Percentiles rank a stretch among this genome's conserved stretches.
phyloP scores from a whole-genome alignment of 106 monocot species.

The Phalaenopsis equestris region DNA sequence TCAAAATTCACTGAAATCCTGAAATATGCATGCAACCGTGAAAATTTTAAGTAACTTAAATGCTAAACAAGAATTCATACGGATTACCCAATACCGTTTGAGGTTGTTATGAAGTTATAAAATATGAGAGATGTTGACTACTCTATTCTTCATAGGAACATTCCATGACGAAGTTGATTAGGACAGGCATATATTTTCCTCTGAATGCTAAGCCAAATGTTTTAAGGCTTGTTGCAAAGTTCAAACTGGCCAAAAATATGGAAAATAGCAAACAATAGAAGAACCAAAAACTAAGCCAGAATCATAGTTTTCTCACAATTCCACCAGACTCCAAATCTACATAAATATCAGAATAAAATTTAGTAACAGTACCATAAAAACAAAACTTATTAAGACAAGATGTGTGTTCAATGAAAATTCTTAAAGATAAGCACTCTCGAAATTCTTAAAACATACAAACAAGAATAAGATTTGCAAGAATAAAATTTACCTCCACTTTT shows the following conservation, averaged over 20 bases:
- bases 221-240: background rate
- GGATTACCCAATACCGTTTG: background rate
- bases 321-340: background rate
- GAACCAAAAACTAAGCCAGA: background rate
- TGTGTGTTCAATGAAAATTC: background rate
- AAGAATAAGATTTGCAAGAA: background rate
- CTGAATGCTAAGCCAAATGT: background rate
- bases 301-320: background rate
- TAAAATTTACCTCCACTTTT: conserved; percentile 66
- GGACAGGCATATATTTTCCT: background rate
- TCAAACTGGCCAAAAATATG: background rate
- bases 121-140: background rate
- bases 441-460: background rate
- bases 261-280: background rate
- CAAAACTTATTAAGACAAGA: background rate
- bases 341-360: background rate
- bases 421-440: background rate
- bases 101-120: background rate
- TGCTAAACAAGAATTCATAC: too few species aligned
- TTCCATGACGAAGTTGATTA: background rate
- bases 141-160: background rate
- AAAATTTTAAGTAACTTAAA: too few species aligned
- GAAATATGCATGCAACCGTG: too few species aligned
- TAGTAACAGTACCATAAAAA: background rate
- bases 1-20: too few species aligned